Percentiles rank a stretch among this genome's conserved stretches.
These are phyloP conservation scores for Acacia acuminata DNA, from an alignment of 306 rosid genomes.

Conservation along the genomic window DNA sequence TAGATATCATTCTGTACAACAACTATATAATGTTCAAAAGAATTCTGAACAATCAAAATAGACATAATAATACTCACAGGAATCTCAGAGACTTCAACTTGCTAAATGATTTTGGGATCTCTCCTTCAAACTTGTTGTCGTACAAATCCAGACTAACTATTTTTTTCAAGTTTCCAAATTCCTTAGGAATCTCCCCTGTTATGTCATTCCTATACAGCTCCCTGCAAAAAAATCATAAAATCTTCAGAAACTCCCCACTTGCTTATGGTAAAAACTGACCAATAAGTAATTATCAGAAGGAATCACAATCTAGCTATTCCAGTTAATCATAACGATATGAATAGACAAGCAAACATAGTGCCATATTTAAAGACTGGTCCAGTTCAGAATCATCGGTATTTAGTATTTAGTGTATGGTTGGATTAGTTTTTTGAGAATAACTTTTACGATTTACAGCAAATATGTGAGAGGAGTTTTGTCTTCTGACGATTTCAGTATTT, in stretches of 20 bases:
- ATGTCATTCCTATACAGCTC: conserved; percentile 84
- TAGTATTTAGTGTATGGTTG: no score
- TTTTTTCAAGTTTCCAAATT: conserved; percentile 66
- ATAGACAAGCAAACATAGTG: not conserved
- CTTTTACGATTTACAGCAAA: no score
- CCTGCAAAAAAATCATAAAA: conserved; percentile 50
- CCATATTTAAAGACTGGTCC: not conserved
- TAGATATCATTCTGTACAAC: conserved; percentile 14
- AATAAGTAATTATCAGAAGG: not conserved
- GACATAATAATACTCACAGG: conserved; percentile 55
- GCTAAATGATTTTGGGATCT: conserved; percentile 78
- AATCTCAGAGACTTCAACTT: conserved; percentile 84
- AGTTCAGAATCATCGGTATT: not conserved
- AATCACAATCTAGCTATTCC: not conserved
- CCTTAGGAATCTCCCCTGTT: conserved; percentile 74
- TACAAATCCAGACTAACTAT: conserved; percentile 93
- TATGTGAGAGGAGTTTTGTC: no score
- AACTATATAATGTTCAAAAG: not conserved
- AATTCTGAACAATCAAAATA: conserved; percentile 19
- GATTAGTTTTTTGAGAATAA: no score
- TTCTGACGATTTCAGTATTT: no score
- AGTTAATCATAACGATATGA: not conserved
- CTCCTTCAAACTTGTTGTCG: conserved; percentile 73
- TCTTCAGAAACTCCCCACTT: conserved; percentile 24
- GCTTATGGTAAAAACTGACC: not conserved